Conservation (phyloP, 495 filamentous ascomycete species). For the Acidomyces sp. region DNA sequence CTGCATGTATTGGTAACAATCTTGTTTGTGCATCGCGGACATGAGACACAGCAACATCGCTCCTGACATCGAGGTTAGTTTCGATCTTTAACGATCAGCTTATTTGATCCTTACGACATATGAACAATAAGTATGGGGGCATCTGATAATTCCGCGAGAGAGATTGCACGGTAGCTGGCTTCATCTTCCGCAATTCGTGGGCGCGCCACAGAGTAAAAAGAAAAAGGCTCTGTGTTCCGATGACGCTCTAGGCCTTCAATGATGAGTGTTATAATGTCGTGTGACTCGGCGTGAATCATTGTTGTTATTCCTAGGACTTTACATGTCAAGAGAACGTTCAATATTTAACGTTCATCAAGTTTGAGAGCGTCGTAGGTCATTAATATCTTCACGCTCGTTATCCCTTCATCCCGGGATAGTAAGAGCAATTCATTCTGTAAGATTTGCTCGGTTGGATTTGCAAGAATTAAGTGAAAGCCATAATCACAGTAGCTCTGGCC, state of each 20-base stretch:
- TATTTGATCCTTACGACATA: too few relatives aligned
- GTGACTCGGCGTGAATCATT: conserved; percentile 52
- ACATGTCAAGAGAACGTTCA: conserved; percentile 36
- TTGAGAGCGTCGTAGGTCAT: conserved; percentile 50
- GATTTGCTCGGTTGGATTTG: conserved; percentile 39
- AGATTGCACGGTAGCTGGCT: conserved; percentile 46
- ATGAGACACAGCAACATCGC: conserved; percentile 36
- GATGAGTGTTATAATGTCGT: conserved; percentile 34
- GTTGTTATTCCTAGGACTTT: conserved; percentile 37
- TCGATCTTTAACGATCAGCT: too few relatives aligned
- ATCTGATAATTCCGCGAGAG: conserved; percentile 40
- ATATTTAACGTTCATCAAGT: conserved; percentile 42
- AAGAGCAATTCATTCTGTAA: conserved; percentile 20
- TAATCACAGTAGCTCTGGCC: conserved; percentile 46
- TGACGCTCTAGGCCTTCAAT: conserved; percentile 25
- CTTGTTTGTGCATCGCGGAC: conserved; percentile 44
- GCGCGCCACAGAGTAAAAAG: conserved; percentile 41
- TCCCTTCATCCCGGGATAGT: conserved; percentile 31
- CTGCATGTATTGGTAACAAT: conserved; percentile 45
- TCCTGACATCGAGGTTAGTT: too few relatives aligned
- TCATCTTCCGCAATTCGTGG: conserved; percentile 45
- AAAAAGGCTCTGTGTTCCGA: conserved; percentile 36
- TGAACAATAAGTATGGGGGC: conserved; percentile 43
- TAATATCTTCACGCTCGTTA: conserved; percentile 48
- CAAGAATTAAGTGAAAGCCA: conserved; percentile 46